Base-by-base conservation (phyloP, 495 filamentous ascomycete species). In the Lineolata rhizophorae region DNA sequence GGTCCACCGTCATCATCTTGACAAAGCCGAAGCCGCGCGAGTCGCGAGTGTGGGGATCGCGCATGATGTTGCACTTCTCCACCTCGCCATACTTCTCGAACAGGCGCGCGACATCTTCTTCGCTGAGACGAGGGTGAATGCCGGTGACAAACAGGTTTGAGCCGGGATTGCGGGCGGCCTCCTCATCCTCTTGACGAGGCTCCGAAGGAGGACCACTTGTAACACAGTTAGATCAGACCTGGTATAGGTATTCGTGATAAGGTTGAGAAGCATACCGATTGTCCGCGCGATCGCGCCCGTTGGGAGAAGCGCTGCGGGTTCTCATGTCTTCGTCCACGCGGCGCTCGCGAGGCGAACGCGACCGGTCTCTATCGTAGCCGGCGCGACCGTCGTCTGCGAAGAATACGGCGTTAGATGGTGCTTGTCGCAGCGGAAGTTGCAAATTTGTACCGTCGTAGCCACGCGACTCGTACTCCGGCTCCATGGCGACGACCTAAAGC, bases 1-100 rank as follows among this genome's bases (percentile, higher is more conserved):
- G 75, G 36, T 95, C 85, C 18, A 75, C 64, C 36, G 80, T 91
- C 25, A 74, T 69, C 84, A 95, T 94, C 63, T 95, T 95, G 51
- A 99, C 90, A 60, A 99, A 99, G 35, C 90, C 87, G 43, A 99
- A 99, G 43, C 87, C 87, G 61, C 87, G 90, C 41, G 83, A 93
- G 56, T 95, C 90, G 58, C 91, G 84, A 42, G 77, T 84, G 54
- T 95, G 90, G 35, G 87, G 87, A 51, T 95, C 90, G 46, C 83
- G 64, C 90, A 99, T 95, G 64, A 99, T 99, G 44, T 93, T 87
- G 61, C 84, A 94, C 58, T 90, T 94, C 57, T 94, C 85, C 20
- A 99, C 87, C 51, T 85, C 78, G 43, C 87, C 87, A 43, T 93
- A 95, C 57, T 95, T 99, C 58, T 91, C 82, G 46, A 95, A 99